Evolutionary conservation across 305 asterid species (phyloP).

Genomic region (Caryopteris hybrid): DNA sequence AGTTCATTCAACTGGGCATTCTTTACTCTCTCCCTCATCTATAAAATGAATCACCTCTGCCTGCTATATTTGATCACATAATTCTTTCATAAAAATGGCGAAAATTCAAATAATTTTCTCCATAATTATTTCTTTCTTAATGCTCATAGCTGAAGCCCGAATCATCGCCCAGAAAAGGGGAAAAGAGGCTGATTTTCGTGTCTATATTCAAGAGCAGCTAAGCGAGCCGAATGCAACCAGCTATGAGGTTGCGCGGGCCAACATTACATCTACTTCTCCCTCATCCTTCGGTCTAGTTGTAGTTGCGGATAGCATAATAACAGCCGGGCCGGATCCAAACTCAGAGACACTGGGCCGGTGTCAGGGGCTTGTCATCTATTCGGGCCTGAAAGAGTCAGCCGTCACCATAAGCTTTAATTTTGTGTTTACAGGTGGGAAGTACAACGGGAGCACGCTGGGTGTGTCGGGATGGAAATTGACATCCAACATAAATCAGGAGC

Average conservation of each 20-base stretch:
- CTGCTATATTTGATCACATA: no score
- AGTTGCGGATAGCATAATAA: not conserved
- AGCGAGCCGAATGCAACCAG: not conserved
- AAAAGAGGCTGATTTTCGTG: not conserved
- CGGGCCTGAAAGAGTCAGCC: not conserved
- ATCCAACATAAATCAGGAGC: not conserved
- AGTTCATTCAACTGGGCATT: no score
- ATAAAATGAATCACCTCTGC: no score
- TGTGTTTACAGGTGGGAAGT: not conserved
- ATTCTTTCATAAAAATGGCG: not conserved
- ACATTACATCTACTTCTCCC: not conserved
- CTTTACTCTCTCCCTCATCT: no score
- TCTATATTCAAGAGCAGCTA: not conserved
- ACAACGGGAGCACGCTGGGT: not conserved
- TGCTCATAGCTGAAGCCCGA: not conserved
- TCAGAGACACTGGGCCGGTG: not conserved
- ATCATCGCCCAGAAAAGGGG: not conserved
- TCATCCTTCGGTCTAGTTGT: not conserved
- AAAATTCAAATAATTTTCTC: not conserved
- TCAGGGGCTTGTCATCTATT: not conserved
- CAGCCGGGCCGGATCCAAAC: not conserved
- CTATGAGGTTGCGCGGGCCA: slow-evolving; percentile 5
- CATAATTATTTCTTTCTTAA: not conserved
- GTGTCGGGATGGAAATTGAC: not conserved
- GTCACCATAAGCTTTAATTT: not conserved